Percentiles rank a stretch among this genome's conserved stretches.
These are phyloP conservation scores for Phytophthora boehmeriae DNA, from an alignment of 352 stramenopile genomes.

Conservation along the genomic window DNA sequence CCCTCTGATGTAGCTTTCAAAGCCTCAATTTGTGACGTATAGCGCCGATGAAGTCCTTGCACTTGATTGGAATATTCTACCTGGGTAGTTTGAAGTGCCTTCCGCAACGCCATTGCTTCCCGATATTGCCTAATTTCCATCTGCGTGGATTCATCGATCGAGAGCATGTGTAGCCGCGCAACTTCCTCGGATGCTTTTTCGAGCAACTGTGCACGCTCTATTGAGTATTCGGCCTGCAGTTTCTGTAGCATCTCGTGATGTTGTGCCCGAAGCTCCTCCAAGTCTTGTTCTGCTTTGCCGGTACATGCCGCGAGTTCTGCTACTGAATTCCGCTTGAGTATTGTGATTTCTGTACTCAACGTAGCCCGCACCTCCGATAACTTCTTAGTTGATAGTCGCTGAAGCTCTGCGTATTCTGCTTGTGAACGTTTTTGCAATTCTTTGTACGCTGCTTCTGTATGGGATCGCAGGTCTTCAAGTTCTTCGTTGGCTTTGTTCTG, in stretches of 20 bases:
- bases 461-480: constrained; percentile 27
- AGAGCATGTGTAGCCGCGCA: constrained; percentile 27
- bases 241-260: constrained; percentile 30
- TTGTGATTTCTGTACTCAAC: constrained; percentile 29
- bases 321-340: constrained; percentile 27
- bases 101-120: constrained; percentile 29
- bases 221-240: constrained; percentile 21
- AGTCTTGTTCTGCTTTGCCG: constrained; percentile 27
- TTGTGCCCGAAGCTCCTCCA: constrained; percentile 30
- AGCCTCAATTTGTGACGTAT: constrained; percentile 27
- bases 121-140: constrained; percentile 22
- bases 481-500: constrained; percentile 27
- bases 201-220: constrained; percentile 26
- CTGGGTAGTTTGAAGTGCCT: constrained; percentile 22
- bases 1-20: constrained; percentile 17
- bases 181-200: constrained; percentile 31
- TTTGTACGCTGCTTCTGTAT: constrained; percentile 25
- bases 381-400: constrained; percentile 24
- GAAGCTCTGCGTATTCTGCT: constrained; percentile 23
- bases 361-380: constrained; percentile 9
- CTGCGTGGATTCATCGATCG: constrained; percentile 38
- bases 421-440: constrained; percentile 29
- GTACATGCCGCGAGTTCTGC: constrained; percentile 31
- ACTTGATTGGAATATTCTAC: constrained; percentile 20
- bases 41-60: constrained; percentile 24